Base-by-base conservation (phyloP, 2,329 filamentous ascomycete species). In the Ceratocystis colombiana region DNA sequence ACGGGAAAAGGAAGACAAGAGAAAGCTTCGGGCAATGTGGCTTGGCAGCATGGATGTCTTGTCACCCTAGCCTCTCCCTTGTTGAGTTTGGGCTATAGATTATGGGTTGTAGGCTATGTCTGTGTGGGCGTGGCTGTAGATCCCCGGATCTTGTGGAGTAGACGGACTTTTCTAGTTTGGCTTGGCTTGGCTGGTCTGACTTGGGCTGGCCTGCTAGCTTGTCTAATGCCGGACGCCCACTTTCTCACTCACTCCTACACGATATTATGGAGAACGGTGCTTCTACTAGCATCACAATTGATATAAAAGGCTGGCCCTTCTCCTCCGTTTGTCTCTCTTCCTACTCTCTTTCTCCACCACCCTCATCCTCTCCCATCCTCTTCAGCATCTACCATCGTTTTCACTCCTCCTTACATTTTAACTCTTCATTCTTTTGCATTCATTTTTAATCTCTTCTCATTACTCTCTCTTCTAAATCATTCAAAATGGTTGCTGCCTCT, bases 291-390 rank as follows among this genome's bases (percentile, higher is more conserved):
- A 33, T 33, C 30, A 7, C 50, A 25, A 28, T 25, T 25, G 25
- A 53, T 66, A 63, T 65, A 67, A 65, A 64, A 55, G 62, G 17
- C 1, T 25, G 45, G 1, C 25, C 10, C 15, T 25, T 20, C 37
- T 62, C 33, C 50, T 28, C 46, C n/a, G 28, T 44, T 46, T 22
- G 12, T 15, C 46, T 41, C 25, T 33, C 50, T 37, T 25, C 53
- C 63, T 46, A 28, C 25, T 64, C 55, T 62, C 66, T 67, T 64
- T 64, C 15, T 53, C 61, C 66, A 10, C 61, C 62, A 67, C 55
- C 62, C 45, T 46, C 65, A 64, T 61, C 61, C 30, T 25, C 30
- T 62, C 33, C 22, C 22, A 17, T n/a, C 28, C 10, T 55, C 28
- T 55, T 12, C 20, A 25, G 25, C 28, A 53, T 25, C 22, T 22